Conservation (phyloP, 2,329 filamentous ascomycete species). For the Hypoxylon sp. region DNA sequence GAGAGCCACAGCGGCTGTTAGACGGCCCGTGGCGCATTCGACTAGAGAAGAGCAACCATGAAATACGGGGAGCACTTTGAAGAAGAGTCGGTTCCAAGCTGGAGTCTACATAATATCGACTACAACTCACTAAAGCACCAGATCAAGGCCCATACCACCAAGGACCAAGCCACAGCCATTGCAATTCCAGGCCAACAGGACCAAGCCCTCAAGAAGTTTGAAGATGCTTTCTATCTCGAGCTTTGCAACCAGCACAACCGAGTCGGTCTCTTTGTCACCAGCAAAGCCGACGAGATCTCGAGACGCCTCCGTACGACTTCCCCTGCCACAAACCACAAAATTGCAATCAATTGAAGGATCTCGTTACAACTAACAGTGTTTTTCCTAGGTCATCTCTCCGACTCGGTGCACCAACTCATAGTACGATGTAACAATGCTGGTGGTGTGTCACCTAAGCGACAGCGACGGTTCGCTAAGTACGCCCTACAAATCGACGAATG, state of each 20-base stretch:
- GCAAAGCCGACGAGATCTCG: conserved; percentile 84
- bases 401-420: conserved; percentile 64
- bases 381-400: conserved; percentile 63
- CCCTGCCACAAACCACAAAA: conserved; percentile 2
- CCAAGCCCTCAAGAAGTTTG: conserved; percentile 72
- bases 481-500: conserved; percentile 69
- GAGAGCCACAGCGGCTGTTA: conserved; percentile 22
- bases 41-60: conserved; percentile 62
- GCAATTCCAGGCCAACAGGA: conserved; percentile 80
- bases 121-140: conserved; percentile 89
- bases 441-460: conserved; percentile 61
- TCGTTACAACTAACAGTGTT: conserved; percentile 43
- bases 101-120: conserved; percentile 88
- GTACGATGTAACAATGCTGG: conserved; percentile 60
- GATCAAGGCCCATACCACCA: conserved; percentile 85
- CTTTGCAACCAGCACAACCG: conserved; percentile 82
- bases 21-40: conserved; percentile 28
- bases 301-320: conserved; percentile 73
- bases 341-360: conserved; percentile 3
- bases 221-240: conserved; percentile 78
- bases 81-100: conserved; percentile 84
- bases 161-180: conserved; percentile 77
- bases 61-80: conserved; percentile 84
- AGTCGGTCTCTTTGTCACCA: conserved; percentile 82
- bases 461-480: conserved; percentile 68